Evolutionary conservation across 129 eudicot genomes (phyloP).

Genomic region (Ambrosia artemisiifolia): DNA sequence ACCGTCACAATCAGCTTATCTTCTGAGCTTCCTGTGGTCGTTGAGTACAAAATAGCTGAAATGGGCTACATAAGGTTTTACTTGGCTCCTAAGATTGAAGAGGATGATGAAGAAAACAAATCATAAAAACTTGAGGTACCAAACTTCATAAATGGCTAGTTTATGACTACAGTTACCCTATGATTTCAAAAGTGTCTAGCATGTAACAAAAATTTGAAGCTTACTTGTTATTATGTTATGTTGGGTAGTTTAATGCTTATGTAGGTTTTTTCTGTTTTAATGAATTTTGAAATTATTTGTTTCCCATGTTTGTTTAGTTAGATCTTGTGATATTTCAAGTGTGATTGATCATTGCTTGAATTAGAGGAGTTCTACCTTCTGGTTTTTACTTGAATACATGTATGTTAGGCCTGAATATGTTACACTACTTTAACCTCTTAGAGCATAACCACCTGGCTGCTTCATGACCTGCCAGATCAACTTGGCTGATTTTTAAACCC

Average conservation of each 20-base stretch:
- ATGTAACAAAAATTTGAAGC: slow-evolving; percentile 7
- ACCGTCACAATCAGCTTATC: slow-evolving; percentile 83
- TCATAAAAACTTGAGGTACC: slow-evolving; percentile 25
- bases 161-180: background rate
- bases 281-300: slow-evolving; percentile 2
- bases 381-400: background rate
- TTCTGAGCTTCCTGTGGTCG: slow-evolving; percentile 94
- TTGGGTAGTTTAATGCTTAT: slow-evolving; percentile 1
- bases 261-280: slow-evolving; percentile 12
- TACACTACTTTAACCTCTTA: no score
- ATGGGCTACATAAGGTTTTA: slow-evolving; percentile 94
- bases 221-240: background rate
- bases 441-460: no score
- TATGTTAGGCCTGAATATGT: no score
- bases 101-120: slow-evolving; percentile 81
- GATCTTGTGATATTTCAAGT: background rate
- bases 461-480: no score
- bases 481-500: no score
- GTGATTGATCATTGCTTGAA: background rate
- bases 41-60: slow-evolving; percentile 95
- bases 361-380: background rate
- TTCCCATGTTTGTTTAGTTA: background rate
- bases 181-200: background rate
- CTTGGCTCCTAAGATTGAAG: slow-evolving; percentile 97
- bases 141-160: background rate